phyloP scores from a whole-genome alignment of 2,329 filamentous ascomycete species.

The Madurella fahalii region DNA sequence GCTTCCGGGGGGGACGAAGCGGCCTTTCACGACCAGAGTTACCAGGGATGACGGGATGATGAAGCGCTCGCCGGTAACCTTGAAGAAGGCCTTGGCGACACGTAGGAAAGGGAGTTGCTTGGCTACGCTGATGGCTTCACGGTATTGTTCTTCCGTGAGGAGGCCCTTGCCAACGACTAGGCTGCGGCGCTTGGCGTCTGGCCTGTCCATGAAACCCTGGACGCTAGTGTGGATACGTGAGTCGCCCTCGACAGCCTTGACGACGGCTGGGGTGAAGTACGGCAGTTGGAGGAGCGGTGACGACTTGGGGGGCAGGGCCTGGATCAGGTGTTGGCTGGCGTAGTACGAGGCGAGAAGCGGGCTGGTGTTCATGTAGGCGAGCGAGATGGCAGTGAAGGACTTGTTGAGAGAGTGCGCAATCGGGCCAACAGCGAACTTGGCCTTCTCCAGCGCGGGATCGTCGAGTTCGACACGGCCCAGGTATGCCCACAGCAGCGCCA shows the following conservation, averaged over 20 bases:
- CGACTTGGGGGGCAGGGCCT: constrained; percentile 77
- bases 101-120: constrained; percentile 78
- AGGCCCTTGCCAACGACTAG: constrained; percentile 67
- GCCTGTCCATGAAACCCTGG: constrained; percentile 83
- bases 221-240: constrained; percentile 72
- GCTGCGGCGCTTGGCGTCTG: constrained; percentile 68
- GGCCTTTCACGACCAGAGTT: constrained; percentile 90
- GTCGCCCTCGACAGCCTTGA: constrained; percentile 66
- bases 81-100: constrained; percentile 94
- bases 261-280: constrained; percentile 68
- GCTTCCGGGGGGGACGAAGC: constrained; percentile 84
- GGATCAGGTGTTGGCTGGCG: constrained; percentile 80
- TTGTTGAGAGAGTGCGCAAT: constrained; percentile 82
- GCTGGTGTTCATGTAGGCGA: constrained; percentile 79
- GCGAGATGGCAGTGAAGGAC: constrained; percentile 78
- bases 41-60: constrained; percentile 91
- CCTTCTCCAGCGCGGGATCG: constrained; percentile 69
- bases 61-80: constrained; percentile 89
- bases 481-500: constrained; percentile 93
- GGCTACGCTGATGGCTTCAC: constrained; percentile 69
- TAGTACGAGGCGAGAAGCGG: constrained; percentile 80
- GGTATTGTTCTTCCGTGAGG: constrained; percentile 72
- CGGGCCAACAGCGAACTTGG: constrained; percentile 86
- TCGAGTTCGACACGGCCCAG: constrained; percentile 82
- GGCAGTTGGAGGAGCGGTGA: constrained; percentile 92